Evolutionary conservation across 1,284 basidiomycete species (phyloP).

Genomic region (Ustilago tritici): DNA sequence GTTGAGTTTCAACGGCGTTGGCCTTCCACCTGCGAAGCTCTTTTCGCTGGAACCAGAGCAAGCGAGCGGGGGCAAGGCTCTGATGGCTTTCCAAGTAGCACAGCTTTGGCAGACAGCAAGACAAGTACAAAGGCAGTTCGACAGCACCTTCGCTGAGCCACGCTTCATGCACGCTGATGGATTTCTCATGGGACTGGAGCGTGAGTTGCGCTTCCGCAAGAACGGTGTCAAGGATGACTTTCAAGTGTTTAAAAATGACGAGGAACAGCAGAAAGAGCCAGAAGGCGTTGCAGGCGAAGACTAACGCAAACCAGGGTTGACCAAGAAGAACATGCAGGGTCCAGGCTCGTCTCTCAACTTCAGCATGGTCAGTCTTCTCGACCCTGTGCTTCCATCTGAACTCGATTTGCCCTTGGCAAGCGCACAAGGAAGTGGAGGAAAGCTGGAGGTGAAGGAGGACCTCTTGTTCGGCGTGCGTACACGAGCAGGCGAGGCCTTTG

Average conservation of each 20-base stretch:
- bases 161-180: constrained; percentile 48
- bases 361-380: constrained; percentile 49
- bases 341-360: constrained; percentile 53
- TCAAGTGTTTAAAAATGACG: constrained; percentile 30
- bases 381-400: constrained; percentile 19
- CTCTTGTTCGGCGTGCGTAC: constrained; percentile 45
- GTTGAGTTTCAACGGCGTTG: constrained; percentile 41
- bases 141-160: constrained; percentile 39
- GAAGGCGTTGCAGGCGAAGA: constrained; percentile 27
- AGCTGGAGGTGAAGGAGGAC: constrained; percentile 22
- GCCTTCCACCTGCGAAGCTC: constrained; percentile 34
- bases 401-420: constrained; percentile 17
- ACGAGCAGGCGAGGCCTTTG: constrained; percentile 46
- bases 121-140: constrained; percentile 44
- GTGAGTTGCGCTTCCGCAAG: constrained; percentile 42
- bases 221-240: constrained; percentile 49
- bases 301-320: constrained; percentile 40
- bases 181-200: constrained; percentile 36
- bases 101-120: constrained; percentile 46
- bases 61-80: background rate
- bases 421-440: background rate
- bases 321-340: constrained; percentile 54
- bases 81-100: constrained; percentile 21
- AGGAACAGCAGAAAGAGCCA: constrained; percentile 12
- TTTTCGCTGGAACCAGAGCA: constrained; percentile 29